Conservation (phyloP, 192 early-diverging fungal genomes). For the Coemansia sp. region DNA sequence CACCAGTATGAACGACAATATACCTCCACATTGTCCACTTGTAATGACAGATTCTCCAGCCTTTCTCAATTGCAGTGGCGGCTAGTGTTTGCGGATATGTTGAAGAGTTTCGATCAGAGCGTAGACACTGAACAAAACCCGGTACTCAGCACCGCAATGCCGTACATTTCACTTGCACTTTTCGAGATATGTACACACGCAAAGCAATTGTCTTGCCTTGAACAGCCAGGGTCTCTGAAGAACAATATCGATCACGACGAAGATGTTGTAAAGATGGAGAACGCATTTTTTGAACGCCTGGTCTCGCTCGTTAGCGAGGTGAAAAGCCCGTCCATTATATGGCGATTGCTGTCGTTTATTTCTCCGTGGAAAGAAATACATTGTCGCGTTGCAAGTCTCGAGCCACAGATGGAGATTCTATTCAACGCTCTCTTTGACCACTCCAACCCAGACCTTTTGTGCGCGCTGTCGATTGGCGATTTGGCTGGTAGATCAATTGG, state of each 20-base stretch:
- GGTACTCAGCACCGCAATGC: constrained; percentile 12
- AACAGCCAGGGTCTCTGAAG: not conserved
- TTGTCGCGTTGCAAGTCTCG: constrained; percentile 25
- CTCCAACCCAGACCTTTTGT: constrained; percentile 14
- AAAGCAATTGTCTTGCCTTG: not conserved
- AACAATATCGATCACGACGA: not conserved
- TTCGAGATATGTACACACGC: constrained; percentile 13
- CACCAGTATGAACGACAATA: not conserved
- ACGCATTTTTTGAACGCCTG: constrained; percentile 33
- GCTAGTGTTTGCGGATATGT: constrained; percentile 15
- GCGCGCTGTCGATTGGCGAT: constrained; percentile 21
- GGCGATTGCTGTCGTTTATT: constrained; percentile 45
- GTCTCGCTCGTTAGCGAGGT: constrained; percentile 28
- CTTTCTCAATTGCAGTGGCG: constrained; percentile 38
- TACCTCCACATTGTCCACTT: not conserved
- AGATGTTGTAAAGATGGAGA: constrained; percentile 10
- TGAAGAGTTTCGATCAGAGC: constrained; percentile 21
- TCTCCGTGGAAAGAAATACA: constrained; percentile 33
- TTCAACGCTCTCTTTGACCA: constrained; percentile 22
- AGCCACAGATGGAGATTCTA: constrained; percentile 8
- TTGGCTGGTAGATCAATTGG: not conserved
- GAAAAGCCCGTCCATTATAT: constrained; percentile 16
- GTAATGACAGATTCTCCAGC: not conserved
- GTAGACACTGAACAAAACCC: constrained; percentile 14
- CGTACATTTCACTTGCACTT: constrained; percentile 34